Evolutionary conservation across 2,329 filamentous ascomycete genomes (phyloP), one percentile per base, ranked within the genome.

Genomic region (Dothideomycetes sp.): DNA sequence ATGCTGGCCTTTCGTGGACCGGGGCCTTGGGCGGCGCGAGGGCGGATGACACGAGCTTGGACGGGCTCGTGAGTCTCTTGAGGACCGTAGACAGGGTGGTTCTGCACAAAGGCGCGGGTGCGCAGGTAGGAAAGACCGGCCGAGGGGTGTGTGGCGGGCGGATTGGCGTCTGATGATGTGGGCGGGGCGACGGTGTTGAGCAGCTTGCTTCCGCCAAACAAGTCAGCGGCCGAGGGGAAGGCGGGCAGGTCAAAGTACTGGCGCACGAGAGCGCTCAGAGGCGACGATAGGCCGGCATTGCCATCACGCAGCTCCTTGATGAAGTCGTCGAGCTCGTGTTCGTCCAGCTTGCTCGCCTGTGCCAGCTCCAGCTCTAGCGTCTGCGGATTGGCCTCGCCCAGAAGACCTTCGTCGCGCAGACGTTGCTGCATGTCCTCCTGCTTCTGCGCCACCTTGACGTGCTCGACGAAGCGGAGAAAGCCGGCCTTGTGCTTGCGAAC

Each of bases 61-160:
- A 79, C 63, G 0, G 76, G 76, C 4, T 66, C 52, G 17, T 62
- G 62, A 19, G 60, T 51, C 2, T 58, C 57, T 50, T 78, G 76
- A 8, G 78, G 77, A 3, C 78, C 78, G 48, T 72, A 70, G 19
- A 70, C 53, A 2, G 76, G 73, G 52, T 80, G 75, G 51, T 80
- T 81, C 48, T 68, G 61, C 33, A 75, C 58, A 50, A 70, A 62
- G 16, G 71, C 62, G 40, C 67, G 64, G 10, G 71, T 72, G 36
- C 73, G 69, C 3, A 73, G 60, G 53, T 82, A 81, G 11, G 72
- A 71, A 4, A 82, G 62, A 46, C 78, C 78, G 4, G 73, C 77
- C 3, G 73, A 77, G 3, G 78, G 77, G 56, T 82, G 78, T 5
- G 78, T 81, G 42, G 69, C 70, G 1, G 75, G 73, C 15, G 73